Evolutionary conservation across 768 basidiomycete genomes (phyloP), one percentile per base, ranked within the genome.

Genomic region (Termitomyces sp.): DNA sequence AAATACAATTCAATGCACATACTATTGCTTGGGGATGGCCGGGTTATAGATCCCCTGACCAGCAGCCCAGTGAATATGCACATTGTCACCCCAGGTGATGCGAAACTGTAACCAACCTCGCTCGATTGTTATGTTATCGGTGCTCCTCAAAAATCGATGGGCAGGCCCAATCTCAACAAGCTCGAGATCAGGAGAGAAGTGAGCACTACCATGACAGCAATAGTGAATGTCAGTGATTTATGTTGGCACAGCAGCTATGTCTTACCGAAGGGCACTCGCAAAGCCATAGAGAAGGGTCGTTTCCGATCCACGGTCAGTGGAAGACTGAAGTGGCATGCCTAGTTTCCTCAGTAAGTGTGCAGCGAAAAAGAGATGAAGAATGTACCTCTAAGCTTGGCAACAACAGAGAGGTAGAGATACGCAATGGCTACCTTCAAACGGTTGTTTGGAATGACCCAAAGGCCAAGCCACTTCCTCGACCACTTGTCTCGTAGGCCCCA

Each of bases 221-320:
- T 18, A 16, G 15, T 16, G 40, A 42, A 42, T 15, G 18, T 18
- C 7, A 42, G 18, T 18, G 15, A 42, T 7, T 15, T 4, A 18
- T 6, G 15, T 36, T 16, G 9, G 5, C 15, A 16, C 15, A 16
- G 39, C 15, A 39, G 39, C 13, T 39, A 39, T 39, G 7, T 22
- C 16, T 60, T 24, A 51, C 50, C 32, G 32, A 51, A 51, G 32
- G 7, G 24, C 50, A 18, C 18, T 51, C 7, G 33, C 33, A 46
- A 54, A 20, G 3, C 73, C 75, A 71, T 60, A 78, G 1, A 72
- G 42, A 22, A 67, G 57, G 0, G 72, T 75, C 1, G 75, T 78
- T 50, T 79, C 78, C 0, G 71, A 70, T 1, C 78, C 74, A 64
- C 74, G 74, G 51, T 79, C 78, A 0, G 72, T 75, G 1, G 70